Conservation (phyloP, 345 rosid genomes). For the Cochlearia excelsa region DNA sequence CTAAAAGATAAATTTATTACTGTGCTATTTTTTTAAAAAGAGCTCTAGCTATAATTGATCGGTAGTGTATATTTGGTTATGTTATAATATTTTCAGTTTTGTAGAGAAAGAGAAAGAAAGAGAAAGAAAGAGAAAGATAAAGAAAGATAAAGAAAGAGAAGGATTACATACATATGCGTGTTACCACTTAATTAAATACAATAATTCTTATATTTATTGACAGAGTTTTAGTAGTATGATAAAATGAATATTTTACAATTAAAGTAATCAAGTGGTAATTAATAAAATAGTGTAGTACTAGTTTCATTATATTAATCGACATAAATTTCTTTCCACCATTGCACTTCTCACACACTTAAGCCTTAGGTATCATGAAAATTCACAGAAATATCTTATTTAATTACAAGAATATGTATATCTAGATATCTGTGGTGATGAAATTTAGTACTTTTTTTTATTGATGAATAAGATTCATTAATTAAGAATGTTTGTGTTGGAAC, state of each 20-base stretch:
- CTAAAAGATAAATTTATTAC: conserved; percentile 16
- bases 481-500: conserved; percentile 25
- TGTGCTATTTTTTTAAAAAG: not conserved
- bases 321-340: too few species aligned
- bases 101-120: not conserved
- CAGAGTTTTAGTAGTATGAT: too few species aligned
- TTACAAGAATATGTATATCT: not conserved
- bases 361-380: not conserved
- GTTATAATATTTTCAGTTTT: not conserved
- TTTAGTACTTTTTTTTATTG: not conserved
- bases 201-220: too few species aligned
- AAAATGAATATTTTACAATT: too few species aligned
- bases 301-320: too few species aligned
- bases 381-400: too few species aligned
- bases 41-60: too few species aligned
- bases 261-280: too few species aligned
- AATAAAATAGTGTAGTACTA: too few species aligned
- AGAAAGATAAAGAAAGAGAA: not conserved
- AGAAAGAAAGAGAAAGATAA: not conserved
- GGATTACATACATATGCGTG: not conserved
- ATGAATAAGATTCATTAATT: not conserved
- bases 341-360: not conserved
- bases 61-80: conserved; percentile 4
- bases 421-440: conserved; percentile 13
- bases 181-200: not conserved